Base-by-base conservation (phyloP, 2,329 filamentous ascomycete species). In the Trichoderma aggressivum region DNA sequence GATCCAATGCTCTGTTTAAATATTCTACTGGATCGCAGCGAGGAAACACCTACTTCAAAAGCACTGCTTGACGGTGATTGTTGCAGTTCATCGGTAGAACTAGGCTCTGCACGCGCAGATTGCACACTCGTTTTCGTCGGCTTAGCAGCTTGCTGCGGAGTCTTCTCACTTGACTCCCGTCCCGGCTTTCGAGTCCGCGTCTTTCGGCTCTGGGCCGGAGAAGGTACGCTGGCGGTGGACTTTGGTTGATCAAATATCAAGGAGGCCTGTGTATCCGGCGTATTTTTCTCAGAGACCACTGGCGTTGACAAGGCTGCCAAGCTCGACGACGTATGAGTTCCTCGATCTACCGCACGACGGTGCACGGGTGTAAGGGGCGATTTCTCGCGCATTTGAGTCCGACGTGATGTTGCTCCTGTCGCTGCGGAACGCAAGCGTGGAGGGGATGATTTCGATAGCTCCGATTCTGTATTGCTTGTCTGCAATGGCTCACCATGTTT, bases 11-110 rank as follows among this genome's bases (percentile, higher is more conserved):
- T 79, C 63, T 78, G 77, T 18, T 76, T 75, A 26, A 77, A 77
- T 1, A 73, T 75, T 47, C 76, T 75, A n/a, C 69, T 76, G 7
- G 74, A 71, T 71, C 78, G 80, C 4, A 76, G 70, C 8, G 77
- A 75, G 3, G 78, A 70, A n/a, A 81, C 73, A 61, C 81, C 83
- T 50, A 80, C 80, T 62, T 84, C 81, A 59, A 84, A 75, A 3
- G 80, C 77, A 8, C 79, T 78, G 1, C 77, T 77, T 7, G 79
- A 74, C 1, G 82, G 79, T 0, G 85, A 84, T 16, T 77, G 76
- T 7, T 83, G 80, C 14, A 87, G 75, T 72, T 88, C 86, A 74
- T 88, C 86, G 0, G 84, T 82, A 14, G 86, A 87, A 16, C 82
- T 78, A 0, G 82, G 84, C 32, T 79, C 81, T n/a, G 78, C 72